A percentile compares a stretch with the other conserved stretches of the same genome.
Conservation (phyloP, 2,329 filamentous ascomycete species). For the Curvularia sp. region DNA sequence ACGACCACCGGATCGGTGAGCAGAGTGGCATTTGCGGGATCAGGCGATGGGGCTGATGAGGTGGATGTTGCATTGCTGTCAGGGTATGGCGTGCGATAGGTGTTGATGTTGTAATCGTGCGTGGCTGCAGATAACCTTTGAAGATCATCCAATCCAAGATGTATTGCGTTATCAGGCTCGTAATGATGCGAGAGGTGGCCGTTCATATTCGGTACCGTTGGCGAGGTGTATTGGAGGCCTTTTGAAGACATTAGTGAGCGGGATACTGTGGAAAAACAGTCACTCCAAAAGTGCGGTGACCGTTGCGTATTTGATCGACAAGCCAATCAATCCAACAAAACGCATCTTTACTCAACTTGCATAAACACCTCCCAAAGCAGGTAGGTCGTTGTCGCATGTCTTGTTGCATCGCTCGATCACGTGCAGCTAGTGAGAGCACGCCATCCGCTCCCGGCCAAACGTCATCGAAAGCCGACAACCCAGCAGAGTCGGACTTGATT, state of each 20-base stretch:
- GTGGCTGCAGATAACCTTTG: constrained; percentile 39
- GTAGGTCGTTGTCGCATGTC: constrained; percentile 19
- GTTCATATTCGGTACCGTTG: constrained; percentile 40
- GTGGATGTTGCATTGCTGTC: constrained; percentile 44
- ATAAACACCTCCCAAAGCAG: constrained; percentile 32
- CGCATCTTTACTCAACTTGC: constrained; percentile 17
- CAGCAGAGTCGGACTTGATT: constrained; percentile 17
- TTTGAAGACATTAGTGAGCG: constrained; percentile 36
- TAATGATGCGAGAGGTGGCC: constrained; percentile 34
- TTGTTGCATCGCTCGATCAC: constrained; percentile 23
- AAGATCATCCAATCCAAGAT: constrained; percentile 40
- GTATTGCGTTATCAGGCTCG: constrained; percentile 34
- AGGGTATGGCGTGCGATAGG: constrained; percentile 43
- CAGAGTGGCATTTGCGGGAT: constrained; percentile 24
- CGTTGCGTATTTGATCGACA: constrained; percentile 14
- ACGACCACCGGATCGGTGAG: constrained; percentile 35
- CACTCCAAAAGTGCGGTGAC: constrained; percentile 1
- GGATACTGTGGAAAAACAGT: constrained; percentile 14
- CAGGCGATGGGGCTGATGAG: constrained; percentile 36
- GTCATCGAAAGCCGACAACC: constrained; percentile 32
- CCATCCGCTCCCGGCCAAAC: constrained; percentile 30
- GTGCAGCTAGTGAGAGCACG: constrained; percentile 30
- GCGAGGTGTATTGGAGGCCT: constrained; percentile 41
- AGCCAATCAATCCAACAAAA: background rate
- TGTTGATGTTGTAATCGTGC: constrained; percentile 33